Evolutionary conservation across 345 rosid genomes (phyloP).

Genomic region (Boechera divaricarpa): DNA sequence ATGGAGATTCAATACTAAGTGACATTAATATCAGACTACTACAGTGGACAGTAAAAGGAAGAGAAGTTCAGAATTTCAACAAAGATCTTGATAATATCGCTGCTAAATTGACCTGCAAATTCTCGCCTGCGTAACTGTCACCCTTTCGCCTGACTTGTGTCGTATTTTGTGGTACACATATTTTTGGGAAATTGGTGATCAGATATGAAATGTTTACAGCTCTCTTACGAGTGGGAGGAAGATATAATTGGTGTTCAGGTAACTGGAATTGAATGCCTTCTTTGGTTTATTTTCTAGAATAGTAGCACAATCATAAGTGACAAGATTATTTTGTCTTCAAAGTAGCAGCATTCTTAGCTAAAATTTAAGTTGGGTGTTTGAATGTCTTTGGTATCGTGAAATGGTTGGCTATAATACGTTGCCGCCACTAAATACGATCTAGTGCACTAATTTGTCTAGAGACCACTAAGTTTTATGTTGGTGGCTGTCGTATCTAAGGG

Average conservation of each 20-base stretch:
- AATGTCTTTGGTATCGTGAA: too few species aligned
- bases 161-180: slow-evolving; percentile 9
- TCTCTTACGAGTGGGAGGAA: not conserved
- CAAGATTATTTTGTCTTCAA: not conserved
- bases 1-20: slow-evolving; percentile 46
- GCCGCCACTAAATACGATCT: not conserved
- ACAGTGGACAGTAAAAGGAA: slow-evolving; percentile 65
- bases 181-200: not conserved
- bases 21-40: slow-evolving; percentile 63
- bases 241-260: not conserved
- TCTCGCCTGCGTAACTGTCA: slow-evolving; percentile 29
- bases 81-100: slow-evolving; percentile 55
- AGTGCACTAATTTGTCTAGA: not conserved
- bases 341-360: not conserved
- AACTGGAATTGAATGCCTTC: not conserved
- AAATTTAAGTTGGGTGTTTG: not conserved
- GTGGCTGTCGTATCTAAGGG: not conserved
- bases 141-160: slow-evolving; percentile 1
- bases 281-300: not conserved
- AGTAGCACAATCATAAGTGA: not conserved
- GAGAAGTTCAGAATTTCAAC: slow-evolving; percentile 43
- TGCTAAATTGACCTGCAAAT: slow-evolving; percentile 41
- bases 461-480: not conserved
- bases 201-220: not conserved
- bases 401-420: not conserved